Base-by-base conservation (phyloP, 345 rosid genomes). In the Pistacia vera region DNA sequence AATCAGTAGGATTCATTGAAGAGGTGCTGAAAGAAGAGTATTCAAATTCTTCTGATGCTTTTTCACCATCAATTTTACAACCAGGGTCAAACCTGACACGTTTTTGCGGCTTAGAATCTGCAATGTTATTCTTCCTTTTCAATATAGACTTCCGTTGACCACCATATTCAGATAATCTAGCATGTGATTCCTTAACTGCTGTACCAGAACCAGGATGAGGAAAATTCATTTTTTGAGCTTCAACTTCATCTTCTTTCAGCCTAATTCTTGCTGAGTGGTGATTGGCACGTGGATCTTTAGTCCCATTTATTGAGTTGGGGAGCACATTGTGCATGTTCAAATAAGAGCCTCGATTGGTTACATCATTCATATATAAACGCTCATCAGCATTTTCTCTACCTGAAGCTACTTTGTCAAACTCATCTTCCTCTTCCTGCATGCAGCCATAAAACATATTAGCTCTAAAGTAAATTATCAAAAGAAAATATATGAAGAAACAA, bases 391-490 rank as follows among this genome's bases (percentile, higher is more conserved):
- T 77, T 52, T 81, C 96, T 83, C 80, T 75, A 22, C 97, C 97
- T 35, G 83, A 79, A 54, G 98, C 98, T 49, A 92, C 86, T 84
- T 86, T 88, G 77, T 95, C 98, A 82, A 44, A 93, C 75, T 82
- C 84, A 81, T 95, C 98, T 81, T 95, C 99, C 81, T 95, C 99
- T 57, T 87, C 98, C 98, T 95, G 82, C 79, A 51, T 8, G 56
- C 74, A 54, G 20, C 35, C 8, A 8, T 16, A 16, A 49, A 80
- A 71, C 13, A 44, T 3, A 9, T 20, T 8, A 59, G 65, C 13
- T 70, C n/a, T 55, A 52, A 8, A 11, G 13, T 17, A n/a, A 20
- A 33, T 35, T 36, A 28, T 20, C n/a, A 20, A 52, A 8, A 72
- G 38, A 73, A 56, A 55, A 33, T 9, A 61, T 9, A 48, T 49